phyloP scores from a whole-genome alignment of 2,329 filamentous ascomycete genomes.

The Domatiomyces globalis region DNA sequence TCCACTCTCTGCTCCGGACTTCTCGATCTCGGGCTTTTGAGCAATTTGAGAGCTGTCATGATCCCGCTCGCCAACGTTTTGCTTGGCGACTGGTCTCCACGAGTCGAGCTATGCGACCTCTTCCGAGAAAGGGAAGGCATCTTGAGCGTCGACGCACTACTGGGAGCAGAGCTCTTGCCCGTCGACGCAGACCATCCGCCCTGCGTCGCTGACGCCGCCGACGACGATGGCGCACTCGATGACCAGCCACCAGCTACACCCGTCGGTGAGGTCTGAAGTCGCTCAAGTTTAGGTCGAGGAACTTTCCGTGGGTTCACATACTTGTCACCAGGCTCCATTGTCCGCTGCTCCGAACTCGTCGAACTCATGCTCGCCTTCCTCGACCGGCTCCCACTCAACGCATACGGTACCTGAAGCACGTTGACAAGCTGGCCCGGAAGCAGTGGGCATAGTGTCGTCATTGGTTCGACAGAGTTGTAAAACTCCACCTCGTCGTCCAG shows the following conservation, averaged over 20 bases:
- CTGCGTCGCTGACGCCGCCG: background rate
- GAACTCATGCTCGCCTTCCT: constrained; percentile 55
- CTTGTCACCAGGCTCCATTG: constrained; percentile 65
- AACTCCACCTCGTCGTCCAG: constrained; percentile 64
- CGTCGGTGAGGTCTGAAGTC: constrained; percentile 32
- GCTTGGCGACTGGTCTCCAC: constrained; percentile 23
- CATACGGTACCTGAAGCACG: constrained; percentile 63
- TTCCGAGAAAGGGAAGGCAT: constrained; percentile 18
- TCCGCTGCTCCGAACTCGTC: constrained; percentile 47
- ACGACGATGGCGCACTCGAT: background rate
- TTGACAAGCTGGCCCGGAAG: constrained; percentile 82
- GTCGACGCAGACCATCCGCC: constrained; percentile 11
- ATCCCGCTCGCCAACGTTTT: constrained; percentile 23
- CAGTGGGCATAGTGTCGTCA: constrained; percentile 67
- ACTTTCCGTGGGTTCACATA: constrained; percentile 55
- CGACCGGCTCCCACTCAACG: constrained; percentile 39
- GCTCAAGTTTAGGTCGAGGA: constrained; percentile 30
- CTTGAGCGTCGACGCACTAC: constrained; percentile 10
- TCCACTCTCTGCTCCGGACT: constrained; percentile 7
- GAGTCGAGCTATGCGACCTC: constrained; percentile 18
- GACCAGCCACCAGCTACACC: constrained; percentile 10
- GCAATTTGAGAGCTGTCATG: constrained; percentile 25
- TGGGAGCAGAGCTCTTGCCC: constrained; percentile 13
- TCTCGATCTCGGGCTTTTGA: constrained; percentile 14
- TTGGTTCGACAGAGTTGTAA: constrained; percentile 57